Conservation (phyloP, 495 filamentous ascomycete species). For the Hyaloscypha hepaticicola region DNA sequence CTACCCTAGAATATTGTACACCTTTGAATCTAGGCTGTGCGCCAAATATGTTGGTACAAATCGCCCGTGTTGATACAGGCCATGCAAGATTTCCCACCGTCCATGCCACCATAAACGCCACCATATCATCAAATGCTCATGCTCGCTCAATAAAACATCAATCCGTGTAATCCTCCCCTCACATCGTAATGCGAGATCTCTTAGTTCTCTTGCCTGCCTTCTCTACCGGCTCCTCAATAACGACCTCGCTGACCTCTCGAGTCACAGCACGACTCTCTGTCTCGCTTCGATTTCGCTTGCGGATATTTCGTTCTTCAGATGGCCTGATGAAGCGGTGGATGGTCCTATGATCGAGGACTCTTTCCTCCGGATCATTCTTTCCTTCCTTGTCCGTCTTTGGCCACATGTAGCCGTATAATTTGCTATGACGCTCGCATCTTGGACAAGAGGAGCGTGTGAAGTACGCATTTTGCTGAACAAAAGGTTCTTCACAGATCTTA, state of each 20-base stretch:
- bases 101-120: slow-evolving; percentile 6
- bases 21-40: background rate
- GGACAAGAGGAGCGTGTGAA: slow-evolving; percentile 81
- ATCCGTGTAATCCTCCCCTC: background rate
- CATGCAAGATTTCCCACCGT: background rate
- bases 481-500: slow-evolving; percentile 73
- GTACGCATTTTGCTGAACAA: slow-evolving; percentile 86
- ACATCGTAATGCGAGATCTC: slow-evolving; percentile 5
- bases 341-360: slow-evolving; percentile 69
- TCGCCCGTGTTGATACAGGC: background rate
- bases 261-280: slow-evolving; percentile 36
- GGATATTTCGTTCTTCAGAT: slow-evolving; percentile 61
- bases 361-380: slow-evolving; percentile 69
- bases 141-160: slow-evolving; percentile 15
- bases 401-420: slow-evolving; percentile 93
- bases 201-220: background rate
- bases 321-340: slow-evolving; percentile 68
- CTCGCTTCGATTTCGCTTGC: slow-evolving; percentile 26
- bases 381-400: slow-evolving; percentile 85
- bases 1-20: background rate
- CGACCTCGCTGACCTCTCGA: slow-evolving; percentile 31
- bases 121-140: slow-evolving; percentile 6
- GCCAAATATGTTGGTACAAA: background rate
- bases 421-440: slow-evolving; percentile 92
- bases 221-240: slow-evolving; percentile 19